These are phyloP conservation scores for Neoscytalidium dimidiatum DNA, from an alignment of 2,329 filamentous ascomycete species.

Conservation along the genomic window DNA sequence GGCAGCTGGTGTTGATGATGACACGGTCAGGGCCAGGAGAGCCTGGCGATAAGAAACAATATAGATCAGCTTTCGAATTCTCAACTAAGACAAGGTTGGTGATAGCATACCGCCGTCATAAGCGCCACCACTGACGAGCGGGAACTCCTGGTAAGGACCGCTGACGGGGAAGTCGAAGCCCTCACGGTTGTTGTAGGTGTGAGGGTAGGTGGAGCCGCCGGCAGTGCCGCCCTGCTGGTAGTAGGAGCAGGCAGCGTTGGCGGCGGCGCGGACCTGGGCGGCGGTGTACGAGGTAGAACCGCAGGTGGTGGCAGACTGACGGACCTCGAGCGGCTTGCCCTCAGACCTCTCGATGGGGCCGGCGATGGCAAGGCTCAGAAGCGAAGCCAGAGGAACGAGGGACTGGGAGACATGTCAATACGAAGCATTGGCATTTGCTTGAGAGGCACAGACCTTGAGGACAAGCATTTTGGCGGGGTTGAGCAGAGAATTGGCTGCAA, in stretches of 20 bases:
- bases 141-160: constrained; percentile 66
- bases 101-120: constrained; percentile 58
- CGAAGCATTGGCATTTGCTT: constrained; percentile 9
- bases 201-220: constrained; percentile 54
- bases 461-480: neutral
- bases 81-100: neutral
- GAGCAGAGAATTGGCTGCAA: neutral
- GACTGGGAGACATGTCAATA: neutral
- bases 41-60: constrained; percentile 42
- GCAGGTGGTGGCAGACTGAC: constrained; percentile 55
- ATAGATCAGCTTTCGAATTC: neutral
- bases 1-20: constrained; percentile 59
- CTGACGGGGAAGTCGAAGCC: constrained; percentile 60
- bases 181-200: constrained; percentile 64
- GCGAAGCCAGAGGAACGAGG: constrained; percentile 17
- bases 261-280: constrained; percentile 52
- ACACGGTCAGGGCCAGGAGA: constrained; percentile 69
- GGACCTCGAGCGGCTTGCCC: constrained; percentile 30
- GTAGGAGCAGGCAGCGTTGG: constrained; percentile 54
- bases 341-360: constrained; percentile 23
- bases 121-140: constrained; percentile 52
- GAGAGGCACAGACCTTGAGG: constrained; percentile 3
- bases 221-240: constrained; percentile 44
- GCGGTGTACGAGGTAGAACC: constrained; percentile 56
- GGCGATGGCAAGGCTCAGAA: constrained; percentile 24